phyloP scores from a whole-genome alignment of 305 asterid species.

The Stenogyne calaminthoides region DNA sequence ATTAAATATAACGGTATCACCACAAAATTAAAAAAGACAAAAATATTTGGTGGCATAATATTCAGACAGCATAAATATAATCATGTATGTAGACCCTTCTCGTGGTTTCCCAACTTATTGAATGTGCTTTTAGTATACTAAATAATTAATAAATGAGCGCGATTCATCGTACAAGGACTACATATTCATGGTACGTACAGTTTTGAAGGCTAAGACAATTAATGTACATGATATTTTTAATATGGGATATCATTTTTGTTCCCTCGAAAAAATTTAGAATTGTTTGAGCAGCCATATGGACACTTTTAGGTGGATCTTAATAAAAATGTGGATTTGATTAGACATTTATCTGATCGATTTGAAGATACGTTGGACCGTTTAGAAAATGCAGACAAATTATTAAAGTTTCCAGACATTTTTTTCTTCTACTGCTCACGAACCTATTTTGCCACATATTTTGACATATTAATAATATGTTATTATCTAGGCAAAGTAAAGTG shows the following conservation, averaged over 20 bases:
- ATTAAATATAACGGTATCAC: neutral
- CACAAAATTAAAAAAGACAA: neutral
- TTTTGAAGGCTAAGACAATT: too few relatives aligned
- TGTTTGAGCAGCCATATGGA: neutral
- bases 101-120: neutral
- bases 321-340: too few relatives aligned
- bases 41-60: neutral
- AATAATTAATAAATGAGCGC: neutral
- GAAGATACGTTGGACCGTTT: neutral
- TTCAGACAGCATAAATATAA: neutral
- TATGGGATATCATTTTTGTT: neutral
- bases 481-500: too few relatives aligned
- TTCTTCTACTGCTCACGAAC: neutral
- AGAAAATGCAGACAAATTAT: neutral
- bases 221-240: neutral
- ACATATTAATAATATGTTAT: too few relatives aligned
- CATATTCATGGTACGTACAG: neutral
- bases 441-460: neutral
- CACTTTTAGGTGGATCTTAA: too few relatives aligned
- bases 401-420: too few relatives aligned
- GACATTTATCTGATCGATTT: conserved; percentile 15
- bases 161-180: neutral
- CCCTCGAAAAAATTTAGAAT: neutral
- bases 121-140: neutral
- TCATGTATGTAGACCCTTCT: neutral